These are phyloP conservation scores for Exophiala phaeomuriformis DNA, from an alignment of 2,329 filamentous ascomycete species.

Conservation along the genomic window DNA sequence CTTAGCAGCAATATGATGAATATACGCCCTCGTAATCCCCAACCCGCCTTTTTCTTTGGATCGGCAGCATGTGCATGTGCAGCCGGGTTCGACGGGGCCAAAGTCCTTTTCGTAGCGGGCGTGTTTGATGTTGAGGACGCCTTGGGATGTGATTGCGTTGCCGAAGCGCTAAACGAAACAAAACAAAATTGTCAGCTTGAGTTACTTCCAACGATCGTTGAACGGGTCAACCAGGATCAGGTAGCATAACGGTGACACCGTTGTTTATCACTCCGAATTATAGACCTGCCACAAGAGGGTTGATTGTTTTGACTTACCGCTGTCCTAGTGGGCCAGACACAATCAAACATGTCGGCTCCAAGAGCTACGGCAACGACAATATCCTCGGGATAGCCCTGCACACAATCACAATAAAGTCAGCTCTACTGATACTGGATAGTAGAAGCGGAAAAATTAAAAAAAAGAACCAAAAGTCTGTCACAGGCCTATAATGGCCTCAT, in stretches of 20 bases:
- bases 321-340: constrained; percentile 95
- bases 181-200: not conserved
- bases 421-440: not conserved
- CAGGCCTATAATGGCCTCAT: too few relatives aligned
- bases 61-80: constrained; percentile 71
- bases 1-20: constrained; percentile 86
- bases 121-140: constrained; percentile 78
- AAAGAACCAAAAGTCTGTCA: too few relatives aligned
- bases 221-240: not conserved
- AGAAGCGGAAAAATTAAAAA: too few relatives aligned
- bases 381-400: constrained; percentile 83
- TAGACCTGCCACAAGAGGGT: too few relatives aligned
- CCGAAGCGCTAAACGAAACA: constrained; percentile 62
- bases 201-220: too few relatives aligned
- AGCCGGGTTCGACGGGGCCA: constrained; percentile 71
- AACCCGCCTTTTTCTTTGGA: constrained; percentile 58
- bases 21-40: constrained; percentile 77
- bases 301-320: constrained; percentile 47
- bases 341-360: constrained; percentile 99
- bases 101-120: constrained; percentile 72
- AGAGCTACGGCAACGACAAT: constrained; percentile 87
- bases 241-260: not conserved
- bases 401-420: constrained; percentile 4
- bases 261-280: not conserved
- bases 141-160: constrained; percentile 76